A percentile compares a stretch with the other conserved stretches of the same genome.
Evolutionary conservation across 2,329 filamentous ascomycete species (phyloP).

Genomic region (Sarocladium kiliense): DNA sequence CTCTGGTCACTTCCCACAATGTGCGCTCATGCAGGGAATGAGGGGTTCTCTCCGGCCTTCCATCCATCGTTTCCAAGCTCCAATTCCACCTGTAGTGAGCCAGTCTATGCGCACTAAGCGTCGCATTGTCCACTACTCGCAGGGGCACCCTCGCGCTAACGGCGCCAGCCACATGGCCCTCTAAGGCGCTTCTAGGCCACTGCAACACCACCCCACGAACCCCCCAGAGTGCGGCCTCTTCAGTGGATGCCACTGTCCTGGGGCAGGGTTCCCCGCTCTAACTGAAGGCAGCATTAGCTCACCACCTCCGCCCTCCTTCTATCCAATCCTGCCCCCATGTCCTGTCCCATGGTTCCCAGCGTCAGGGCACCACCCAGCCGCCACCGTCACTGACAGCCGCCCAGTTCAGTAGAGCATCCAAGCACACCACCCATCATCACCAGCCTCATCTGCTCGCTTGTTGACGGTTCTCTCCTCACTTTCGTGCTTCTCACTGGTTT

Average conservation of each 20-base stretch:
- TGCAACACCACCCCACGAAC: constrained; percentile 6
- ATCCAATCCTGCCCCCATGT: not conserved
- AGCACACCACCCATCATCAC: constrained; percentile 1
- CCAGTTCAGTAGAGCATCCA: too few relatives aligned
- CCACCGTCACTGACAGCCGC: constrained; percentile 4
- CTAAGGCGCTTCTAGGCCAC: not conserved
- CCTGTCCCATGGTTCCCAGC: not conserved
- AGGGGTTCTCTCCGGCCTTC: not conserved
- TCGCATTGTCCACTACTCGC: not conserved
- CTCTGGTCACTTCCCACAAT: too few relatives aligned
- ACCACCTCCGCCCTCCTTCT: not conserved
- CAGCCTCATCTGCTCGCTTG: not conserved
- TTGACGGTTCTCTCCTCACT: not conserved
- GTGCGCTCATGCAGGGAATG: not conserved
- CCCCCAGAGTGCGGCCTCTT: not conserved
- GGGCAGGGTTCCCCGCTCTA: constrained; percentile 6
- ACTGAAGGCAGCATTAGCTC: not conserved
- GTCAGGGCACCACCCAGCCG: not conserved
- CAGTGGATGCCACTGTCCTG: not conserved
- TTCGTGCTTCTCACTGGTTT: not conserved
- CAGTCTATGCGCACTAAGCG: not conserved
- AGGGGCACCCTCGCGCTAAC: not conserved
- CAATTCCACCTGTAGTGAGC: not conserved
- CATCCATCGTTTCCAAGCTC: too few relatives aligned
- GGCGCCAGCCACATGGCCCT: constrained; percentile 1